Base-by-base conservation (phyloP, 768 basidiomycete species). In the Podaxis rugospora region DNA sequence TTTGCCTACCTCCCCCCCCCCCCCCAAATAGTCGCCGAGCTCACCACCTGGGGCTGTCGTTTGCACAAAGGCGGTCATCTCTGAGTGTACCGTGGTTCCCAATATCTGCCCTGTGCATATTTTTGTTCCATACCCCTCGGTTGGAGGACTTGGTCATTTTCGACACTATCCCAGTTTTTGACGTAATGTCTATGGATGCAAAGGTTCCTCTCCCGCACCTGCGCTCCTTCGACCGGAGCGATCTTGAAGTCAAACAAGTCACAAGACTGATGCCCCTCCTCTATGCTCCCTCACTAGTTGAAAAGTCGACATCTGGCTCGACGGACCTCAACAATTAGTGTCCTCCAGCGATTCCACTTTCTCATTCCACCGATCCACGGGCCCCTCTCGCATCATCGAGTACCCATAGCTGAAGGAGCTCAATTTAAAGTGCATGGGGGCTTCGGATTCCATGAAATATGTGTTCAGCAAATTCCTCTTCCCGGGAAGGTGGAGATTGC, bases 171-270 rank as follows among this genome's bases (percentile, higher is more conserved):
- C 79, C 80, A 18, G 66, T 74, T 40, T 77, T 80, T 69, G 74
- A 76, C 62, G 63, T 59, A 46, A 67, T 52, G 50, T 55, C 67
- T 40, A 50, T 59, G 35, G 62, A 55, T 55, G 40, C 63, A 32
- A 64, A 73, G 28, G 63, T 78, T 54, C 69, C 68, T 54, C 73
- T 84, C 36, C 67, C 65, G 3, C 71, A 74, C 58, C 67, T 84
- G 59, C 79, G 72, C 55, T 68, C 64, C n/a, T 66, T 85, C 47
- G 77, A 80, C 35, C 83, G 82, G 80, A 79, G 74, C 49, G 79
- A 74, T 61, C 79, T 80, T 16, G 76, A 71, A 53, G 67, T 75
- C 50, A 69, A 66, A 39, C 81, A 80, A 52, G 65, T 83, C 49
- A 74, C 77, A 55, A 69, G 74, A 32, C 72, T 84, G 49, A 67